A percentile compares a stretch with the other conserved stretches of the same genome.
Evolutionary conservation across 2,329 filamentous ascomycete genomes (phyloP).

Genomic region (Pseudocercospora fijiensis): DNA sequence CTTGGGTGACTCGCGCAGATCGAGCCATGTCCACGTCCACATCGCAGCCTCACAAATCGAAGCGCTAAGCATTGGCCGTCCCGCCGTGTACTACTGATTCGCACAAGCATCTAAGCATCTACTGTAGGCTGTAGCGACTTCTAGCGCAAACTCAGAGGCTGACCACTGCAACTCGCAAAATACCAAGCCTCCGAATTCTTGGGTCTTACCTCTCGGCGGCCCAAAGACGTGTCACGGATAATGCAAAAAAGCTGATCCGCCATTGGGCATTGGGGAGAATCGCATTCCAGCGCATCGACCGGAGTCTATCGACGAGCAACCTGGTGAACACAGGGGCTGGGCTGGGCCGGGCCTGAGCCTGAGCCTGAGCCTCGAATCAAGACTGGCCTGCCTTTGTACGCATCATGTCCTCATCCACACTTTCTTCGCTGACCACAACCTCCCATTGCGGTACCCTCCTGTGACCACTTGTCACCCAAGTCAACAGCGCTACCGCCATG

Average conservation of each 20-base stretch:
- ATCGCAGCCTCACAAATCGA: neutral
- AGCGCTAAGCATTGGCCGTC: neutral
- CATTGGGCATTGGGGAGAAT: conserved; percentile 5
- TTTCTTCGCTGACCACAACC: conserved; percentile 14
- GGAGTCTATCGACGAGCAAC: conserved; percentile 3
- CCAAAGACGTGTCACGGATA: conserved; percentile 10
- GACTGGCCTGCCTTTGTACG: neutral
- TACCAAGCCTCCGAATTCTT: conserved; percentile 12
- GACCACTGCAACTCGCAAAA: conserved; percentile 8
- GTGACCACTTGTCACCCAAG: conserved; percentile 54
- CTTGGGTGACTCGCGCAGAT: neutral
- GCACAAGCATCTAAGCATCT: conserved; percentile 8
- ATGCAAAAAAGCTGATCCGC: conserved; percentile 9
- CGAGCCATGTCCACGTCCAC: neutral
- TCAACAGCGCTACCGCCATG: conserved; percentile 51
- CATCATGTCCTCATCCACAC: conserved; percentile 2
- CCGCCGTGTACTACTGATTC: neutral
- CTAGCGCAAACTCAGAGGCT: conserved; percentile 14
- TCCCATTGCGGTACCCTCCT: conserved; percentile 1
- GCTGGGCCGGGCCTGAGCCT: too few relatives aligned
- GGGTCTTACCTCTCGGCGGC: conserved; percentile 7
- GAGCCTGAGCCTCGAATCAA: neutral
- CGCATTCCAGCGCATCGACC: conserved; percentile 16
- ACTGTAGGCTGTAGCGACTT: conserved; percentile 7
- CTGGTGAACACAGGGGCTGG: neutral